phyloP scores from a whole-genome alignment of 2,329 filamentous ascomycete genomes.

The Diaporthe eres region DNA sequence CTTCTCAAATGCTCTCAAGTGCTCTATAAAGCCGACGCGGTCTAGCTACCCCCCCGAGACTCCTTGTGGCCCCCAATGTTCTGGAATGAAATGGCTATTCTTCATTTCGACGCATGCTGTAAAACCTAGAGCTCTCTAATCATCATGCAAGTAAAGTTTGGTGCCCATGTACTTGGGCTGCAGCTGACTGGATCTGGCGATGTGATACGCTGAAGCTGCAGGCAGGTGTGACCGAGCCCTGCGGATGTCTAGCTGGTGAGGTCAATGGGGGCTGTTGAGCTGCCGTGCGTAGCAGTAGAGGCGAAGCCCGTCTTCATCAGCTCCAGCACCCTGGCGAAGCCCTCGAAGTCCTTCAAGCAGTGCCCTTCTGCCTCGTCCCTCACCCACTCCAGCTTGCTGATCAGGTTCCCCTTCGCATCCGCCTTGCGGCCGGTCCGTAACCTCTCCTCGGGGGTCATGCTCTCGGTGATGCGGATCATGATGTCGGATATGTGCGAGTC shows the following conservation, averaged over 20 bases:
- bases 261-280: slow-evolving; percentile 1
- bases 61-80: not conserved
- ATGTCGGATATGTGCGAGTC: slow-evolving; percentile 29
- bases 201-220: not conserved
- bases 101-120: too few species aligned
- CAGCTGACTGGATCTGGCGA: not conserved
- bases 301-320: slow-evolving; percentile 13
- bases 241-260: not conserved
- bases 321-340: slow-evolving; percentile 14
- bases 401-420: slow-evolving; percentile 11
- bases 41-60: not conserved
- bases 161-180: too few species aligned
- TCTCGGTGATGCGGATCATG: slow-evolving; percentile 24
- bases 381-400: slow-evolving; percentile 29
- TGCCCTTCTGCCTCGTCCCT: not conserved
- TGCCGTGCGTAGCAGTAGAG: not conserved
- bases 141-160: not conserved
- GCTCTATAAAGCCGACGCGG: not conserved
- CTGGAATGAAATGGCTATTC: not conserved
- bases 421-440: not conserved
- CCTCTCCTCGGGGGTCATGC: slow-evolving; percentile 35
- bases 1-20: not conserved
- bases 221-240: not conserved
- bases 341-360: slow-evolving; percentile 3
- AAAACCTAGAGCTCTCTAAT: not conserved